Evolutionary conservation across 257 asterid species (phyloP).

Genomic region (Primulina tabacum): DNA sequence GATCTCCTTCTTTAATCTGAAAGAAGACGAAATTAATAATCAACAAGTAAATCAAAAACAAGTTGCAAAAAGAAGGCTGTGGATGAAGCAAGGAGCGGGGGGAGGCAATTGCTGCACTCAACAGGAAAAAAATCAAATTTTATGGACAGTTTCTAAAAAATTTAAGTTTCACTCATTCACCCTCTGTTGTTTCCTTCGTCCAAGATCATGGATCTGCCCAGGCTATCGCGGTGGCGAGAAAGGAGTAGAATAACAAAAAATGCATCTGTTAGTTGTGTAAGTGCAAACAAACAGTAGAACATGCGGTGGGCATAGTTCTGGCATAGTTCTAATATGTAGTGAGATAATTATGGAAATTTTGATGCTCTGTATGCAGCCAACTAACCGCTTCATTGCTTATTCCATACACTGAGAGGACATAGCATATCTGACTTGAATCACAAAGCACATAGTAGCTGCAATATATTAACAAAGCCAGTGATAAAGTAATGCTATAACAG

Average conservation of each 20-base stretch:
- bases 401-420: constrained; percentile 66
- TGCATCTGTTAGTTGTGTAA: too few relatives aligned
- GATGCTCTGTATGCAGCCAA: constrained; percentile 13
- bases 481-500: background rate
- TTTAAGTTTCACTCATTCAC: too few relatives aligned
- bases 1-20: constrained; percentile 89
- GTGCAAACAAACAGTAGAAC: too few relatives aligned
- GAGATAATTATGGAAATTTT: constrained; percentile 10
- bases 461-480: constrained; percentile 11
- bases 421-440: constrained; percentile 71
- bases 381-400: constrained; percentile 68
- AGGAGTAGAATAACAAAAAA: too few relatives aligned
- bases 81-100: background rate
- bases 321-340: background rate
- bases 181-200: too few relatives aligned
- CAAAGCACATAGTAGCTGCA: constrained; percentile 80
- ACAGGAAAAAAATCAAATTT: background rate
- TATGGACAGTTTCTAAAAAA: background rate
- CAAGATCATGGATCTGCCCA: too few relatives aligned
- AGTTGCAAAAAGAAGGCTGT: background rate
- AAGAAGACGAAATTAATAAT: constrained; percentile 1
- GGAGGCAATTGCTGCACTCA: background rate
- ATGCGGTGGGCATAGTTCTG: background rate
- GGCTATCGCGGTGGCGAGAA: too few relatives aligned
- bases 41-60: constrained; percentile 12